A percentile compares a stretch with the other conserved stretches of the same genome.
Evolutionary conservation across 2,329 filamentous ascomycete genomes (phyloP).

Genomic region (Ascochyta lentis): DNA sequence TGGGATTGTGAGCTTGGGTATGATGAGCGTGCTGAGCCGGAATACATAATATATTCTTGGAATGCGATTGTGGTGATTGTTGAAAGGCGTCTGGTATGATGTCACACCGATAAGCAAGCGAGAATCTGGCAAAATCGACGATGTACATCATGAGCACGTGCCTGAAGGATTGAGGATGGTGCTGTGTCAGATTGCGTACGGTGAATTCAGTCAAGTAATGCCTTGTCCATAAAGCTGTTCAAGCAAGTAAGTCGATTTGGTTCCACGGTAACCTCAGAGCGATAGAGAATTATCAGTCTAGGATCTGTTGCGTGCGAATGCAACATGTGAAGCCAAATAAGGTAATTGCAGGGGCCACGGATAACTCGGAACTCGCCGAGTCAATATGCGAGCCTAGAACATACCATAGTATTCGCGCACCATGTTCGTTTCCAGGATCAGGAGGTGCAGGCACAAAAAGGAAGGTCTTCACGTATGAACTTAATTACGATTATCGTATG

Average conservation of each 20-base stretch:
- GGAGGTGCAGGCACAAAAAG: not conserved
- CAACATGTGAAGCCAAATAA: conserved; percentile 3
- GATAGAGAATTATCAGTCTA: conserved; percentile 2
- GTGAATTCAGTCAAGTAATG: not conserved
- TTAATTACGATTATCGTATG: not conserved
- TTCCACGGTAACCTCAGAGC: conserved; percentile 15
- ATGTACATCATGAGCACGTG: not conserved
- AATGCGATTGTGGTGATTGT: not conserved
- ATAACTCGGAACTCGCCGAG: conserved; percentile 12
- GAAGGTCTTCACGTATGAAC: not conserved
- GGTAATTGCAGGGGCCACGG: conserved; percentile 7
- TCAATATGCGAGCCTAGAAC: conserved; percentile 7
- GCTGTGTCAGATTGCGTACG: not conserved
- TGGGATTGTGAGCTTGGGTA: conserved; percentile 2
- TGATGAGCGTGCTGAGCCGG: conserved; percentile 6
- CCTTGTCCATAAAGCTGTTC: not conserved
- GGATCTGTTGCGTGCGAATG: conserved; percentile 1
- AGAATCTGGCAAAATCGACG: conserved; percentile 6
- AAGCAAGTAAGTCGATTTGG: not conserved
- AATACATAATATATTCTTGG: conserved; percentile 1
- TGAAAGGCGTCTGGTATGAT: conserved; percentile 1
- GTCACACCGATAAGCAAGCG: conserved; percentile 14
- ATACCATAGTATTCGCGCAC: not conserved
- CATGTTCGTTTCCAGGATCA: not conserved
- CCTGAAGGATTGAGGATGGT: not conserved